These are phyloP conservation scores for Chaetomium sp. DNA, from an alignment of 2,329 filamentous ascomycete species.

Conservation along the genomic window DNA sequence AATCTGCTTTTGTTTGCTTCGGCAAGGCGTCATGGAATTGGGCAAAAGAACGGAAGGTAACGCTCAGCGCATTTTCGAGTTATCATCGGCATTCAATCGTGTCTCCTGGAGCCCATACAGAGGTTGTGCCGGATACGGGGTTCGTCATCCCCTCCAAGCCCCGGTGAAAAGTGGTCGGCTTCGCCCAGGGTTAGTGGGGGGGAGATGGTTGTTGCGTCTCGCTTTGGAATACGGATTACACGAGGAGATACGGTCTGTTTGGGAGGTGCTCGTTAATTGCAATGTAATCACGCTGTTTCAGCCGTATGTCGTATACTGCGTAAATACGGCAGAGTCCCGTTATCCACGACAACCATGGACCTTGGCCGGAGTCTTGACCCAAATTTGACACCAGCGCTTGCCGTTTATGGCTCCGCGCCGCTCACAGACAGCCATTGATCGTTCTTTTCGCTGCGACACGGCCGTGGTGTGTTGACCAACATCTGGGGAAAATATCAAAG, in stretches of 20 bases:
- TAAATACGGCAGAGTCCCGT: not conserved
- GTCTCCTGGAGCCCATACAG: not conserved
- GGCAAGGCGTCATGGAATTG: conserved; percentile 22
- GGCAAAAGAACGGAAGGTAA: conserved; percentile 22
- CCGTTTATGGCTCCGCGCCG: not conserved
- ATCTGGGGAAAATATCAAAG: not conserved
- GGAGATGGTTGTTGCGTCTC: too few species aligned
- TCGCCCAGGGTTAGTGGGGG: not conserved
- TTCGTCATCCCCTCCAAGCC: not conserved
- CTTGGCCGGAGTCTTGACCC: not conserved
- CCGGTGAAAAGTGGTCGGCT: not conserved
- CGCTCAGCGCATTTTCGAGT: conserved; percentile 4
- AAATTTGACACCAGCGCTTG: not conserved
- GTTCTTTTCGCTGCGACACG: too few species aligned
- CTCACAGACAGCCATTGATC: not conserved
- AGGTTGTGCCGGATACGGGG: not conserved
- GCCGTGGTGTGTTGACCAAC: too few species aligned
- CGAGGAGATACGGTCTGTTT: too few species aligned
- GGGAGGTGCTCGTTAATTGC: not conserved
- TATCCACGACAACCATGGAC: too few species aligned
- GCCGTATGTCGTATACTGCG: not conserved
- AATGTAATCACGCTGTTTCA: not conserved
- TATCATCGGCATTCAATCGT: conserved; percentile 1
- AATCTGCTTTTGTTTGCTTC: conserved; percentile 18
- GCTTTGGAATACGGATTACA: too few species aligned